These are phyloP conservation scores for Colletotrichum sp. DNA, from an alignment of 2,329 filamentous ascomycete species.

Conservation along the genomic window DNA sequence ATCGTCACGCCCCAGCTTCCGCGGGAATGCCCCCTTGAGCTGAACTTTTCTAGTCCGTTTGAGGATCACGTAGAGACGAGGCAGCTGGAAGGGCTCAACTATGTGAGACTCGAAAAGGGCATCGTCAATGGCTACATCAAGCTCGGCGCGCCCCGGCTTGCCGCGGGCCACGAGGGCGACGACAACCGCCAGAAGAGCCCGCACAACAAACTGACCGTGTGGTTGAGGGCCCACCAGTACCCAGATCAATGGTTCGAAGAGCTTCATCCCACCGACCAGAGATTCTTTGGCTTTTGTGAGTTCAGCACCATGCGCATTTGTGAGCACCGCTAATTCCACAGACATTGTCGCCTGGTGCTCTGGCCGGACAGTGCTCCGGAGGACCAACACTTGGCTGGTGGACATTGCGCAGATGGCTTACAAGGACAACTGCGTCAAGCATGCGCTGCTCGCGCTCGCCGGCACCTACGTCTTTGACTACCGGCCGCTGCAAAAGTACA, in stretches of 20 bases:
- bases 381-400: conserved; percentile 43
- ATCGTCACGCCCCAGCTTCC: neutral
- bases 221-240: neutral
- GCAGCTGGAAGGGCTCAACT: neutral
- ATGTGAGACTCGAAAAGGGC: neutral
- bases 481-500: conserved; percentile 33
- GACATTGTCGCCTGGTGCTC: conserved; percentile 45
- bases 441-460: conserved; percentile 44
- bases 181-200: neutral
- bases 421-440: conserved; percentile 34
- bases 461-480: conserved; percentile 48
- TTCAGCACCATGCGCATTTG: neutral
- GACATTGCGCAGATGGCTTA: conserved; percentile 44
- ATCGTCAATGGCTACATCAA: conserved; percentile 22
- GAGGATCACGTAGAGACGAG: conserved; percentile 12
- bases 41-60: conserved; percentile 7
- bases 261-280: neutral
- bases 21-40: neutral
- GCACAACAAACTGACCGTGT: neutral
- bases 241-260: neutral
- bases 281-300: conserved; percentile 18
- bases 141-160: neutral
- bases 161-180: neutral
- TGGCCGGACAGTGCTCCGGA: conserved; percentile 39
- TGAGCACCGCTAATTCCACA: conserved; percentile 16